Conservation (phyloP, 305 asterid genomes). For the Nicotiana rustica region DNA sequence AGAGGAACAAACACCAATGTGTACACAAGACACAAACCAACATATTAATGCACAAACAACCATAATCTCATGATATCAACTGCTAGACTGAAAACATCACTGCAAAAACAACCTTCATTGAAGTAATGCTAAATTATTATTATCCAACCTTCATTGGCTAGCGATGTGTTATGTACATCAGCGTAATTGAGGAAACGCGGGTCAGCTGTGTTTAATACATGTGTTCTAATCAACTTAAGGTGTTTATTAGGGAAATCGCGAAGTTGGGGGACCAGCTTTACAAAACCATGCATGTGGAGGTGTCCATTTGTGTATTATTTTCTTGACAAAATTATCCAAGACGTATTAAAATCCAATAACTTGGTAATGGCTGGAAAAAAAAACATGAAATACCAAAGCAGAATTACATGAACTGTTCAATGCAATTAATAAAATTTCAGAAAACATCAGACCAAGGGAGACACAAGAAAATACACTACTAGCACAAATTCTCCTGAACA, state of each 20-base stretch:
- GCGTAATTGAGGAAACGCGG: no score
- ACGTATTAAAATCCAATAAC: neutral
- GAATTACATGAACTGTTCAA: slow-evolving; percentile 9
- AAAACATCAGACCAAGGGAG: slow-evolving; percentile 4
- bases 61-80: slow-evolving; percentile 13
- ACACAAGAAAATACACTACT: neutral
- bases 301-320: no score
- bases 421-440: neutral
- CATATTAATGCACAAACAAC: slow-evolving; percentile 21
- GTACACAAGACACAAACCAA: slow-evolving; percentile 14
- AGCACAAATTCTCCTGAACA: neutral
- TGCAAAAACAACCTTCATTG: slow-evolving; percentile 9
- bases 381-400: neutral
- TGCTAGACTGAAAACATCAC: slow-evolving; percentile 22
- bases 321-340: neutral
- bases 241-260: no score
- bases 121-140: slow-evolving; percentile 15
- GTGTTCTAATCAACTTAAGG: no score
- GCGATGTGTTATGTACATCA: no score
- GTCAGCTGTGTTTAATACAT: no score
- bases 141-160: no score
- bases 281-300: no score
- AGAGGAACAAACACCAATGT: slow-evolving; percentile 22
- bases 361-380: neutral
- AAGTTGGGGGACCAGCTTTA: no score